These are phyloP conservation scores for Coemansia sp. DNA, from an alignment of 192 early-diverging fungal genomes.

Conservation along the genomic window DNA sequence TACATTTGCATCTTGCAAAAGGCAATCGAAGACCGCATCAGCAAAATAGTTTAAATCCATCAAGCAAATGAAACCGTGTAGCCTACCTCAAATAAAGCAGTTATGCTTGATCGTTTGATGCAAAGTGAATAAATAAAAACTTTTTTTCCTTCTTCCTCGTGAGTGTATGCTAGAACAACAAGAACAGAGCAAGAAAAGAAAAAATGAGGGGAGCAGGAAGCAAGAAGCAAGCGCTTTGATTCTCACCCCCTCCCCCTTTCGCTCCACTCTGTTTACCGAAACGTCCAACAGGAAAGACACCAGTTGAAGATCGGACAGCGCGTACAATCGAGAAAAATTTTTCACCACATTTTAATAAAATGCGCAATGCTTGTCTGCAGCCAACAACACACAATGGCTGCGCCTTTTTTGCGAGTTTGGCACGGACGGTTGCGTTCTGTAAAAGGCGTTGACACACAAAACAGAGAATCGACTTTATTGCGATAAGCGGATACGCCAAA, in stretches of 20 bases:
- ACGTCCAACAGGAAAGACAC: background rate
- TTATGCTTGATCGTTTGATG: too few species aligned
- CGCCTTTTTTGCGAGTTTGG: background rate
- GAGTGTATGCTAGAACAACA: too few species aligned
- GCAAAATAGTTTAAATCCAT: too few species aligned
- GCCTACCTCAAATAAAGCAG: too few species aligned
- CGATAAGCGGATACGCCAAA: background rate
- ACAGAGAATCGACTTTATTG: background rate
- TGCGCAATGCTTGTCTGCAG: background rate
- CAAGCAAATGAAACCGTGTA: too few species aligned
- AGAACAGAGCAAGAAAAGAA: background rate
- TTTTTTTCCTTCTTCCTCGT: too few species aligned
- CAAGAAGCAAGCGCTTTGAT: background rate
- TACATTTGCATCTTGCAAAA: too few species aligned
- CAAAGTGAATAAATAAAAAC: too few species aligned
- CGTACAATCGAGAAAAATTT: conserved; percentile 7
- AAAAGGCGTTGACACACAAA: background rate
- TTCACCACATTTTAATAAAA: background rate
- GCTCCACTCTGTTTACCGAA: background rate
- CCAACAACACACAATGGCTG: conserved; percentile 1
- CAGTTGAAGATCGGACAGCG: background rate
- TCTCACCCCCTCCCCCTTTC: background rate
- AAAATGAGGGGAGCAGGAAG: background rate
- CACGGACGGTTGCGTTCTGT: background rate
- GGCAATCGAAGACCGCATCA: too few species aligned